These are phyloP conservation scores for Colletotrichum sp. DNA, from an alignment of 2,329 filamentous ascomycete genomes.

Conservation along the genomic window DNA sequence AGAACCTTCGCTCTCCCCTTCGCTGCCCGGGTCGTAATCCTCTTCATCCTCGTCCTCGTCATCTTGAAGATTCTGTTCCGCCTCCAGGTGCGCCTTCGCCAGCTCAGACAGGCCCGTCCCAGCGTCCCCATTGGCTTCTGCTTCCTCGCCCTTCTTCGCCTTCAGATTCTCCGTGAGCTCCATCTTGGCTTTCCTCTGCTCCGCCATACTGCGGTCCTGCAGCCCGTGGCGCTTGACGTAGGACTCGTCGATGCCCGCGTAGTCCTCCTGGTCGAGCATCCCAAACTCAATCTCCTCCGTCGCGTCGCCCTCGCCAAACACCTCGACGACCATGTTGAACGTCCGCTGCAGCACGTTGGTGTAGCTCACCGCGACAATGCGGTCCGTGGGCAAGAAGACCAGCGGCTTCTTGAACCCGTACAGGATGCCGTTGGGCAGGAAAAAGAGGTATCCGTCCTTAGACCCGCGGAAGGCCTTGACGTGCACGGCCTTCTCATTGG, in stretches of 20 bases:
- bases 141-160: constrained; percentile 47
- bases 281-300: constrained; percentile 70
- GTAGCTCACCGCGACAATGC: constrained; percentile 68
- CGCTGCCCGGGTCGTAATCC: constrained; percentile 68
- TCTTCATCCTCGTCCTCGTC: constrained; percentile 70
- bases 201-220: constrained; percentile 72
- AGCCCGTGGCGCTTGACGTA: constrained; percentile 67
- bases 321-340: constrained; percentile 70
- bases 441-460: constrained; percentile 73
- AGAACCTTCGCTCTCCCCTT: constrained; percentile 63
- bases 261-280: constrained; percentile 75
- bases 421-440: constrained; percentile 69
- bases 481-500: constrained; percentile 67
- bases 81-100: constrained; percentile 54
- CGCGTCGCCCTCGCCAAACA: constrained; percentile 53
- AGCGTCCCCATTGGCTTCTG: constrained; percentile 32
- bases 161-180: constrained; percentile 65
- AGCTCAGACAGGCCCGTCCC: constrained; percentile 52
- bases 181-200: constrained; percentile 68
- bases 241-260: constrained; percentile 64
- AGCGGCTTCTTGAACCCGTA: constrained; percentile 76
- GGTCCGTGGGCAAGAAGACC: constrained; percentile 65
- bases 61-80: constrained; percentile 59
- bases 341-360: constrained; percentile 71
- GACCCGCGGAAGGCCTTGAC: constrained; percentile 70